phyloP scores from a whole-genome alignment of 371 early-diverging fungal species.

The Mucor plumbeus region DNA sequence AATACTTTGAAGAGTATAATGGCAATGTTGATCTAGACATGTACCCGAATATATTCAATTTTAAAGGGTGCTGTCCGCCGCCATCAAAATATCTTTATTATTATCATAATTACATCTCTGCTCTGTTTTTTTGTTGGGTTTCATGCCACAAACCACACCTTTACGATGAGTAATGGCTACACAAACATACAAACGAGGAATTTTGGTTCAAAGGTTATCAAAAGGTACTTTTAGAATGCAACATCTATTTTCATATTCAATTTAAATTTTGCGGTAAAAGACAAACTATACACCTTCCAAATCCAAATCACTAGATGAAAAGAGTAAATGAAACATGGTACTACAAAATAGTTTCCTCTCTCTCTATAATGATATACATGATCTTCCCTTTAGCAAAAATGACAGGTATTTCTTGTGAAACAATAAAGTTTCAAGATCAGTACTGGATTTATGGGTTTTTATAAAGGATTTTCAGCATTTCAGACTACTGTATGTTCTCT shows the following conservation, averaged over 20 bases:
- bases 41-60: slow-evolving; percentile 4
- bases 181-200: slow-evolving; percentile 1
- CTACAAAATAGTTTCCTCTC: background rate
- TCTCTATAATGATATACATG: background rate
- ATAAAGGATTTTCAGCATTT: background rate
- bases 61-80: background rate
- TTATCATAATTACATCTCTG: background rate
- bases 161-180: background rate
- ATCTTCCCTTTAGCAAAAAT: background rate
- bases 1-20: background rate
- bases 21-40: slow-evolving; percentile 10
- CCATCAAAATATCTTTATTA: background rate
- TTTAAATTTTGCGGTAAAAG: too few relatives aligned
- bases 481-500: background rate
- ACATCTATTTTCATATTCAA: background rate
- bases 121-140: background rate
- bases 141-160: background rate
- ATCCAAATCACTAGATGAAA: too few relatives aligned
- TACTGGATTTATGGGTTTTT: background rate
- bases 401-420: slow-evolving; percentile 1
- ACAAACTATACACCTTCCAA: too few relatives aligned
- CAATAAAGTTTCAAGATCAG: background rate
- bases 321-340: background rate
- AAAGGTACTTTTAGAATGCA: background rate
- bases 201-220: background rate